Evolutionary conservation across 345 rosid species (phyloP), one percentile per base, ranked within the genome.

Genomic region (Streptanthus diversifolius): DNA sequence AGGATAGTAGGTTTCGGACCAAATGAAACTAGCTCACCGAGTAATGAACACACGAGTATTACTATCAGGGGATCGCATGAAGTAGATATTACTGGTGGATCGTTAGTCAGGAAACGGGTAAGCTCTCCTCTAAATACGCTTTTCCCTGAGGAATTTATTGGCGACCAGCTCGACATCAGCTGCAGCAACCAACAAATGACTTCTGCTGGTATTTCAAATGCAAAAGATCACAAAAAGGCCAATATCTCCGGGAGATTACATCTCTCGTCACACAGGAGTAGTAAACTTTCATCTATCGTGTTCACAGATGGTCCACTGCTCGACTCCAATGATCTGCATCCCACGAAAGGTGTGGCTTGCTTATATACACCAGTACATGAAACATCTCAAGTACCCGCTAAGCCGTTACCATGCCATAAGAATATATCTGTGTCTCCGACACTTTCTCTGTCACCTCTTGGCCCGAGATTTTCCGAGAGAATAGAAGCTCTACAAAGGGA

Each of bases 361-460:
- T 64, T 76, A 6, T 21, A 44, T 56, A 63, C 81, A 66, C 61
- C 82, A 55, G 66, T 71, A 21, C 51, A 58, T 76, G 82, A 80
- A 75, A 63, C 22, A 68, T 70, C 71, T 72, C 80, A 29, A 37
- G 76, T 79, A 73, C 54, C 79, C 25, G 65, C 36, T 63, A 81
- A 79, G 71, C 61, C 64, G 30, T 55, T 81, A 74, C 76, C 79
- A 40, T 60, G 30, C 45, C 53, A 78, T 71, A 75, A 67, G 61
- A 77, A 68, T 36, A 77, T 84, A 77, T 72, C 90, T 19, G 74
- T 78, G 58, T 72, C 90, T 61, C 75, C 92, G 24, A 80, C 88
- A 77, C 88, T 80, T 49, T 85, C 96, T 15, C 72, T 85, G 63
- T 92, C 98, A 55, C 98, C 98, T 53, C 90, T 92, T 25, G 96